Evolutionary conservation across 108 stramenopile genomes (phyloP).

Genomic region (Cyclotella atomus): DNA sequence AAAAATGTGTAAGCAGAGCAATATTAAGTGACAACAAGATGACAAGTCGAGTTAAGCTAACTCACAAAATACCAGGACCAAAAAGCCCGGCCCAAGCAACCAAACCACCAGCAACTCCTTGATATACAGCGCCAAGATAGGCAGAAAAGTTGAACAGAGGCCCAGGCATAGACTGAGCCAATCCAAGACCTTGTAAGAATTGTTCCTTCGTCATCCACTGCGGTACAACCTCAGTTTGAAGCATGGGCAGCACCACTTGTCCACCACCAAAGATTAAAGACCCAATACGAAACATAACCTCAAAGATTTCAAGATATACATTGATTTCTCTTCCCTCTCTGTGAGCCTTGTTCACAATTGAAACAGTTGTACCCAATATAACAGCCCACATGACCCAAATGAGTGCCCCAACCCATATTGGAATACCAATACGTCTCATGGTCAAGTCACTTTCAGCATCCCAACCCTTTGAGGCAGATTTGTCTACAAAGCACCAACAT

Average conservation of each 20-base stretch:
- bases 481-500: no score
- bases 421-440: constrained; percentile 64
- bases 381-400: constrained; percentile 72
- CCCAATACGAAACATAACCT: constrained; percentile 89
- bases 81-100: constrained; percentile 86
- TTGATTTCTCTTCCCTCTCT: constrained; percentile 36
- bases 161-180: constrained; percentile 78
- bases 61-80: constrained; percentile 82
- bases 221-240: constrained; percentile 91
- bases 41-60: no score
- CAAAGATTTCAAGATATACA: constrained; percentile 86
- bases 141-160: constrained; percentile 92
- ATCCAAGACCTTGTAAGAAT: constrained; percentile 66
- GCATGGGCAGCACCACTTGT: constrained; percentile 93
- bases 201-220: constrained; percentile 85
- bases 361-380: constrained; percentile 58
- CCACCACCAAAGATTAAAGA: constrained; percentile 94
- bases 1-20: neutral
- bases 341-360: constrained; percentile 45
- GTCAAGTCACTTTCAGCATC: constrained; percentile 57
- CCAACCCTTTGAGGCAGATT: constrained; percentile 66
- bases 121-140: constrained; percentile 89
- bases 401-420: constrained; percentile 63
- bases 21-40: no score
- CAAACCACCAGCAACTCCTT: constrained; percentile 85